phyloP scores from a whole-genome alignment of 2,329 filamentous ascomycete species.

The Pleoardoris graminearum region DNA sequence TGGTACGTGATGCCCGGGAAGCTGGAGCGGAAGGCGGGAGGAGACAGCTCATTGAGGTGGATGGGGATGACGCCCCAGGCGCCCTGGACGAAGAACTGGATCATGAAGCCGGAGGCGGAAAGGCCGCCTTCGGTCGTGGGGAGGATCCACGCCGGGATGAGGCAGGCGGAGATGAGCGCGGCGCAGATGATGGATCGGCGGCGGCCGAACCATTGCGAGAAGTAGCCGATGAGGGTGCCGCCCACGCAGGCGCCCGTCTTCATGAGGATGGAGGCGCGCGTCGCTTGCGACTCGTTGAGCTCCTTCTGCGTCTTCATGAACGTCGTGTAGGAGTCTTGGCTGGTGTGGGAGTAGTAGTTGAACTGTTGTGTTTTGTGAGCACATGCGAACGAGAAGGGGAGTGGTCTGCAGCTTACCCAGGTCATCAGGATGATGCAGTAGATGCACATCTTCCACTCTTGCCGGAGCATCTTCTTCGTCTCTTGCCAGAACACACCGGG shows the following conservation, averaged over 20 bases:
- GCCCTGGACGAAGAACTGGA: constrained; percentile 59
- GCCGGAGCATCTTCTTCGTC: constrained; percentile 66
- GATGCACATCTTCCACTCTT: constrained; percentile 76
- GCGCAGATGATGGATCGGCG: constrained; percentile 67
- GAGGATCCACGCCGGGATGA: constrained; percentile 74
- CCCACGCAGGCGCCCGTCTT: constrained; percentile 77
- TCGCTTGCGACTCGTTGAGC: constrained; percentile 65
- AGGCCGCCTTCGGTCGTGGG: constrained; percentile 62
- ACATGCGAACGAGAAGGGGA: background rate
- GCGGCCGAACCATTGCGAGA: constrained; percentile 75
- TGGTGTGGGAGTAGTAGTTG: constrained; percentile 71
- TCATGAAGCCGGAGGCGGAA: constrained; percentile 68
- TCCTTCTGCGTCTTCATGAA: constrained; percentile 77
- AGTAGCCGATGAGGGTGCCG: constrained; percentile 72
- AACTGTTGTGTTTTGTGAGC: constrained; percentile 46
- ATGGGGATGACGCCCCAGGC: constrained; percentile 58
- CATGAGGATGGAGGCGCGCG: constrained; percentile 78
- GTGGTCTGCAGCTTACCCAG: constrained; percentile 48
- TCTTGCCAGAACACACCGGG: constrained; percentile 67
- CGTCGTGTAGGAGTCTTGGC: constrained; percentile 80
- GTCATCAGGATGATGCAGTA: constrained; percentile 81
- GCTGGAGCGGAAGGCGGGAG: constrained; percentile 69
- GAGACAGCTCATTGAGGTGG: constrained; percentile 74
- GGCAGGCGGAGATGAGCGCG: constrained; percentile 60
- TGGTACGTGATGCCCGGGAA: constrained; percentile 75